Evolutionary conservation across 1,284 basidiomycete species (phyloP).

Genomic region (Moesziomyces globuligerus): DNA sequence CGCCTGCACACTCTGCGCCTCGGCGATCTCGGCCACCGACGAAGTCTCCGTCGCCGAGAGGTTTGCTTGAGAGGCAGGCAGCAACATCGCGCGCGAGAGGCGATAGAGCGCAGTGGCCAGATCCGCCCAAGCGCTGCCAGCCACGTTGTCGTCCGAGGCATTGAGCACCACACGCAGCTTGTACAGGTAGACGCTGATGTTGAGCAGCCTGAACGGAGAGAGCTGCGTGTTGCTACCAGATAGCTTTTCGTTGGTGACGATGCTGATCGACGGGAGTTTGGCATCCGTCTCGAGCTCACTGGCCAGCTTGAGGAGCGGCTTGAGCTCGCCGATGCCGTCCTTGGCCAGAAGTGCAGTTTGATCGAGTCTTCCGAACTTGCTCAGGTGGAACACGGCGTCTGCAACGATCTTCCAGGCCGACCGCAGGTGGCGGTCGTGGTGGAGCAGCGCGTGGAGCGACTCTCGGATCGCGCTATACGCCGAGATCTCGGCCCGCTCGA

Average conservation of each 20-base stretch:
- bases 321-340: slow-evolving; percentile 11
- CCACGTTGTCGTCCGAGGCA: slow-evolving; percentile 48
- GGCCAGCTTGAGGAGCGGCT: slow-evolving; percentile 34
- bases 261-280: slow-evolving; percentile 52
- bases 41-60: slow-evolving; percentile 41
- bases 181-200: slow-evolving; percentile 52
- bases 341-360: slow-evolving; percentile 5
- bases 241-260: slow-evolving; percentile 26
- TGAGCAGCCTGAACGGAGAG: slow-evolving; percentile 18
- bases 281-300: slow-evolving; percentile 47
- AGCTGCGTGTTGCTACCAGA: slow-evolving; percentile 1
- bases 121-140: slow-evolving; percentile 63
- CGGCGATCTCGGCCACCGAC: slow-evolving; percentile 69
- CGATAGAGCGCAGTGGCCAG: slow-evolving; percentile 57
- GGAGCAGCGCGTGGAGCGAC: slow-evolving; percentile 72
- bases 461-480: slow-evolving; percentile 75
- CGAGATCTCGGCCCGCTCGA: slow-evolving; percentile 78
- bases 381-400: slow-evolving; percentile 76
- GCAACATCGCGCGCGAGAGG: slow-evolving; percentile 17
- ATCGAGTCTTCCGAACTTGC: slow-evolving; percentile 31
- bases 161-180: slow-evolving; percentile 59
- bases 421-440: slow-evolving; percentile 67
- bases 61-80: slow-evolving; percentile 68
- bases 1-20: slow-evolving; percentile 68
- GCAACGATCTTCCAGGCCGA: slow-evolving; percentile 84